A percentile compares a stretch with the other conserved stretches of the same genome.
Evolutionary conservation across 495 filamentous ascomycete genomes (phyloP).

Genomic region (Neurospora sp.): DNA sequence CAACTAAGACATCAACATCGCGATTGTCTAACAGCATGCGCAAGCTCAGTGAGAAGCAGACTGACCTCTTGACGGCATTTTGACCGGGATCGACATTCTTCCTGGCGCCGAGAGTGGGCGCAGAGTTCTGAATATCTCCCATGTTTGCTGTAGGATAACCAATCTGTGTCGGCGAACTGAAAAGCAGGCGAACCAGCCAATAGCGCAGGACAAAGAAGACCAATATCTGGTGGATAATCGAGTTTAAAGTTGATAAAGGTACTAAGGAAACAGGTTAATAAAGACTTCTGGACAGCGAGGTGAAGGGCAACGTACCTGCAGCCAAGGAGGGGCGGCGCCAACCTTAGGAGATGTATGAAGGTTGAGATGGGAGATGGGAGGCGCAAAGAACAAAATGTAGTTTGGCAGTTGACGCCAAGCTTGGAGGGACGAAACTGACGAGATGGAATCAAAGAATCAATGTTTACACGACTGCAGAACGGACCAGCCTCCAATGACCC

Average conservation of each 20-base stretch:
- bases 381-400: not conserved
- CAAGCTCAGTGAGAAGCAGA: not conserved
- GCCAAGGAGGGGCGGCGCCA: not conserved
- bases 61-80: constrained; percentile 71
- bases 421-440: not conserved
- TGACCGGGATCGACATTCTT: constrained; percentile 51
- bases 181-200: constrained; percentile 1
- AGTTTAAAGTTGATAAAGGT: not conserved
- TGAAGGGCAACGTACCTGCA: not conserved
- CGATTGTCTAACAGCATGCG: not conserved
- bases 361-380: not conserved
- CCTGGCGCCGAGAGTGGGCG: constrained; percentile 46
- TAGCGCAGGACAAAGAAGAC: constrained; percentile 4
- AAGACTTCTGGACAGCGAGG: not conserved
- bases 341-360: not conserved
- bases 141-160: constrained; percentile 18
- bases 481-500: not conserved
- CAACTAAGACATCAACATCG: not conserved
- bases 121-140: constrained; percentile 66
- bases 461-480: not conserved
- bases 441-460: not conserved
- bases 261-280: constrained; percentile 13
- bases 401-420: not conserved
- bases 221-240: not conserved
- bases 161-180: not conserved